Conservation (phyloP, 208 protist species). For the Acanthamoeba healyi region DNA sequence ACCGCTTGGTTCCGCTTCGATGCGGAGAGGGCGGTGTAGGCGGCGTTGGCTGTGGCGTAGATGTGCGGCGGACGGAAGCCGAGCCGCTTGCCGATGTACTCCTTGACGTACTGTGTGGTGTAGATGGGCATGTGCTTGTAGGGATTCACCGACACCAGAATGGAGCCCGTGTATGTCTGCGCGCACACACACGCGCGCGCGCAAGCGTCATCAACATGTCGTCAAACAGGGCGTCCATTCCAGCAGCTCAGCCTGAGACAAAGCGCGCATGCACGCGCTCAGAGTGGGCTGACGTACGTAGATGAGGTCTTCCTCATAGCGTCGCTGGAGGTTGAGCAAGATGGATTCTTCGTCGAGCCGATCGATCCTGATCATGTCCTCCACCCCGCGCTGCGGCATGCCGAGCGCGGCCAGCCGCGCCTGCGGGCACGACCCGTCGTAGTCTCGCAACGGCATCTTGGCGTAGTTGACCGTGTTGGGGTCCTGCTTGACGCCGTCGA, state of each 20-base stretch:
- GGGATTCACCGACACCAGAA: conserved; percentile 34
- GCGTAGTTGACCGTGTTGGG: not conserved
- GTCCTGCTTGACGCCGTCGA: not conserved
- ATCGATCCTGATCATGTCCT: conserved; percentile 81
- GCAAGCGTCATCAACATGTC: no score
- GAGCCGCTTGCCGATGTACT: conserved; percentile 76
- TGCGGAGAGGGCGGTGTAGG: conserved; percentile 81
- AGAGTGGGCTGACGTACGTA: conserved; percentile 78
- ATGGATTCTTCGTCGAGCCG: conserved; percentile 77
- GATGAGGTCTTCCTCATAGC: conserved; percentile 78
- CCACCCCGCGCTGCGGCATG: conserved; percentile 63
- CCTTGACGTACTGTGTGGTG: conserved; percentile 77
- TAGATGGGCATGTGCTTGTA: conserved; percentile 81
- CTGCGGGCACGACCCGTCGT: not conserved
- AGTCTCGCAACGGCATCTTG: not conserved
- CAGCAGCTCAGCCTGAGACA: no score
- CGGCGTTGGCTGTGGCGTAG: conserved; percentile 80
- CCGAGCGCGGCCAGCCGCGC: not conserved
- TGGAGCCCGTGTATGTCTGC: conserved; percentile 79
- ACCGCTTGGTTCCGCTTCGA: conserved; percentile 81
- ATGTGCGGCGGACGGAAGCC: conserved; percentile 80
- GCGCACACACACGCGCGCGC: no score
- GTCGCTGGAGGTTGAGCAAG: conserved; percentile 76
- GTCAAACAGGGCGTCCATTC: no score
- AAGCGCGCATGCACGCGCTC: no score